These are phyloP conservation scores for Mycena floridula DNA, from an alignment of 768 basidiomycete genomes.

Conservation along the genomic window DNA sequence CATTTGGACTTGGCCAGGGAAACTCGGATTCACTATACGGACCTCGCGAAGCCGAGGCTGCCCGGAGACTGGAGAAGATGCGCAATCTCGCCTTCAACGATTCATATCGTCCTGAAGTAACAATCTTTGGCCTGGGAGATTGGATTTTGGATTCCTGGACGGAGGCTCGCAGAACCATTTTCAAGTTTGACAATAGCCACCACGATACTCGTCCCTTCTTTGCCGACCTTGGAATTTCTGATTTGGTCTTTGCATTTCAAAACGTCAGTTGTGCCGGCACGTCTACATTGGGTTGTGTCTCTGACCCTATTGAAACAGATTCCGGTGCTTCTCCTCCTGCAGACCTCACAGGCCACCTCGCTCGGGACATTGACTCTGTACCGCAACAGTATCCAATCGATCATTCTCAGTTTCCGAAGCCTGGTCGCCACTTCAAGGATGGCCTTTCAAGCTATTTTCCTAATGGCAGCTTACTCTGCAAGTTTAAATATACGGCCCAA, in stretches of 20 bases:
- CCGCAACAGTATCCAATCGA: slow-evolving; percentile 68
- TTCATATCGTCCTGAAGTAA: slow-evolving; percentile 70
- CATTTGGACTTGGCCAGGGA: slow-evolving; percentile 35
- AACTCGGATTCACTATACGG: slow-evolving; percentile 40
- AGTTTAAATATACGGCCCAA: slow-evolving; percentile 65
- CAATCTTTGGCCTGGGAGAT: slow-evolving; percentile 75
- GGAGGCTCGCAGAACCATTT: slow-evolving; percentile 49
- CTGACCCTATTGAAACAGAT: slow-evolving; percentile 48
- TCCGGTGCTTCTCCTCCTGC: slow-evolving; percentile 65
- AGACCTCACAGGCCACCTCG: slow-evolving; percentile 66
- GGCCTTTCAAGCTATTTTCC: slow-evolving; percentile 82
- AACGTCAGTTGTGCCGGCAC: slow-evolving; percentile 57
- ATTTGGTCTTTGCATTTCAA: slow-evolving; percentile 59
- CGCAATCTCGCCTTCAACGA: slow-evolving; percentile 73
- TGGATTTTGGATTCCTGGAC: slow-evolving; percentile 84
- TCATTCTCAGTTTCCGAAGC: slow-evolving; percentile 60
- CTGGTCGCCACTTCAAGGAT: slow-evolving; percentile 58
- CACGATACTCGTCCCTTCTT: slow-evolving; percentile 43
- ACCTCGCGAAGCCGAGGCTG: slow-evolving; percentile 53
- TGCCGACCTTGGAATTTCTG: slow-evolving; percentile 55
- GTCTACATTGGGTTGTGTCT: too few species aligned
- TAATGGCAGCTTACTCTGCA: slow-evolving; percentile 82
- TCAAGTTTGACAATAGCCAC: slow-evolving; percentile 47
- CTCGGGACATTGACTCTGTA: slow-evolving; percentile 81
- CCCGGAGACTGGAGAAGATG: slow-evolving; percentile 70